Base-by-base conservation (phyloP, 2,329 filamentous ascomycete genomes). In the Colletotrichum sp. region DNA sequence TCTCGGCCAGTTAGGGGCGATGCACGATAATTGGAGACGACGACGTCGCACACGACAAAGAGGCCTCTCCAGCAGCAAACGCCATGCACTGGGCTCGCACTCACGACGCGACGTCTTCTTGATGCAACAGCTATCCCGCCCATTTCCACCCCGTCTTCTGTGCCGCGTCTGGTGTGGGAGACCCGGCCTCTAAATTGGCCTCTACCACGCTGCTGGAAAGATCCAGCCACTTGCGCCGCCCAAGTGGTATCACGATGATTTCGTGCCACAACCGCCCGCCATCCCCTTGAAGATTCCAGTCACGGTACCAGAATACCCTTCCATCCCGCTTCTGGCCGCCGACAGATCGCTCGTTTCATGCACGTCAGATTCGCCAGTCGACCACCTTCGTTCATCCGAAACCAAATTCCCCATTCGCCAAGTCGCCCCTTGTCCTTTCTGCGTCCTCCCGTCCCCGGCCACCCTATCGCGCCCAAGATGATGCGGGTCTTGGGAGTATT, bases 321-420 rank as follows among this genome's bases (percentile, higher is more conserved):
- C 59, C 66, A 69, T 74, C 66, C 75, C 71, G 62, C 60, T 77
- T 63, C 60, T 74, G 60, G 71, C 71, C 71, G 30, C 52, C 75
- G n/a, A 67, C 36, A 71, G 75, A 71, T 69, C 71, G 60, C 71
- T 75, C 52, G 66, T 75, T 44, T 32, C 72, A 75, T 75, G 71
- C 75, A 75, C 71, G 75, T 77, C 71, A 77, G 67, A 66, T 57
- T 67, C n/a, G 71, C 66, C 66, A 63, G 64, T 75, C 60, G 65
- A 66, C 32, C 65, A 63, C 16, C 5, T 36, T 66, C 30, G 24
- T 55, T 63, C 60, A 57, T 62, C 74, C 34, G 36, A 70, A 69
- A 36, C 59, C 44, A 44, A 60, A 59, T 5, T 44, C 69, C 52
- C 59, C 28, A 74, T 70, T 76, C 65, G 64, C 64, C 65, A 57